Conservation (phyloP, 2,329 filamentous ascomycete species). For the Exophiala sp. region DNA sequence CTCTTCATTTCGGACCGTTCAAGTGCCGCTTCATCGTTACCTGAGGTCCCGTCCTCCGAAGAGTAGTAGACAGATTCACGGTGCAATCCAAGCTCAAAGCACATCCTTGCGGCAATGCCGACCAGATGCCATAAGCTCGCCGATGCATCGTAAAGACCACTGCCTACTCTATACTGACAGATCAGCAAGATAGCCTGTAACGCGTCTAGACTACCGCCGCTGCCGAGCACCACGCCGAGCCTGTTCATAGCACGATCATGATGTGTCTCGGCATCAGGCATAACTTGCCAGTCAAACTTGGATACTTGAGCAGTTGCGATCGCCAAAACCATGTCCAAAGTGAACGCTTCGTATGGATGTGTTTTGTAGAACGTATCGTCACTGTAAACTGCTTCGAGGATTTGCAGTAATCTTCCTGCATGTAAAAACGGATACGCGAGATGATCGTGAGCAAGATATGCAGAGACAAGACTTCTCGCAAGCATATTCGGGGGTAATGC, state of each 20-base stretch:
- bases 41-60: background rate
- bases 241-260: slow-evolving; percentile 39
- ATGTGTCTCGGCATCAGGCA: slow-evolving; percentile 43
- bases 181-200: slow-evolving; percentile 44
- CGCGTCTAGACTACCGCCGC: slow-evolving; percentile 34
- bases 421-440: slow-evolving; percentile 44
- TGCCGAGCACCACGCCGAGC: slow-evolving; percentile 37
- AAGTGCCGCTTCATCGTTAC: background rate
- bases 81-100: slow-evolving; percentile 42
- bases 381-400: slow-evolving; percentile 18
- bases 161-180: slow-evolving; percentile 44
- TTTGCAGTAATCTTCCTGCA: slow-evolving; percentile 29
- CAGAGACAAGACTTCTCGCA: slow-evolving; percentile 38
- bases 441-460: slow-evolving; percentile 44
- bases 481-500: slow-evolving; percentile 36
- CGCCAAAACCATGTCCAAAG: slow-evolving; percentile 45
- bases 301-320: slow-evolving; percentile 44
- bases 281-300: slow-evolving; percentile 45
- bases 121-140: slow-evolving; percentile 47
- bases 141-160: slow-evolving; percentile 38
- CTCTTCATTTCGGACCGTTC: slow-evolving; percentile 33
- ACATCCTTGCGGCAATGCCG: slow-evolving; percentile 41
- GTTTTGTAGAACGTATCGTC: slow-evolving; percentile 27
- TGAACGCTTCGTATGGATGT: slow-evolving; percentile 37
- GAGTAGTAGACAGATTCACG: slow-evolving; percentile 36